Evolutionary conservation across 1,284 basidiomycete genomes (phyloP).

Genomic region (Tylopilus sp.): DNA sequence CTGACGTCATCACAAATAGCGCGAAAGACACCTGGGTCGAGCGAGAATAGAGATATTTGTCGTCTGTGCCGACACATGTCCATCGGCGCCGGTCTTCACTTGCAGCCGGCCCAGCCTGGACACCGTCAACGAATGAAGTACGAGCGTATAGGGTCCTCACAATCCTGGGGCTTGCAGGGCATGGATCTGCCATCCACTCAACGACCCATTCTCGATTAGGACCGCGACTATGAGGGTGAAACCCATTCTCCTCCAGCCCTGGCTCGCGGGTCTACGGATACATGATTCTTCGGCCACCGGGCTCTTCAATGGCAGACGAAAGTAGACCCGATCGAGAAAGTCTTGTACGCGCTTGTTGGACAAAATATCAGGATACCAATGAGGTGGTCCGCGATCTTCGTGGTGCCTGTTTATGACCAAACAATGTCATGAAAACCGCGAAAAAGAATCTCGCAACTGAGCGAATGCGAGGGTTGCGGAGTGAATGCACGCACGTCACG

Average conservation of each 20-base stretch:
- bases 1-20: neutral
- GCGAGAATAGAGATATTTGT: constrained; percentile 28
- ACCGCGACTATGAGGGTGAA: constrained; percentile 69
- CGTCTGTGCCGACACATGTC: constrained; percentile 15
- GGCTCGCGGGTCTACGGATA: neutral
- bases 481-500: constrained; percentile 44
- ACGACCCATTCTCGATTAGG: constrained; percentile 60
- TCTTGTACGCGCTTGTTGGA: constrained; percentile 49
- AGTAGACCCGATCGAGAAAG: constrained; percentile 47
- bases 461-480: neutral
- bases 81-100: constrained; percentile 8
- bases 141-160: constrained; percentile 33
- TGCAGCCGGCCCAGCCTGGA: constrained; percentile 28
- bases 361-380: constrained; percentile 69
- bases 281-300: neutral
- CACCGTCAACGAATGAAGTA: neutral
- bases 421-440: neutral
- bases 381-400: constrained; percentile 61
- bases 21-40: constrained; percentile 3
- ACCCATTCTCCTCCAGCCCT: constrained; percentile 7
- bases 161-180: constrained; percentile 56
- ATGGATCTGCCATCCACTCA: constrained; percentile 63
- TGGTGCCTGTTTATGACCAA: constrained; percentile 41
- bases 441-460: neutral
- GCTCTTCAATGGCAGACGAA: constrained; percentile 5